A percentile compares a stretch with the other conserved stretches of the same genome.
Evolutionary conservation across 495 filamentous ascomycete species (phyloP).

Genomic region (Aspergillus funiculosus): DNA sequence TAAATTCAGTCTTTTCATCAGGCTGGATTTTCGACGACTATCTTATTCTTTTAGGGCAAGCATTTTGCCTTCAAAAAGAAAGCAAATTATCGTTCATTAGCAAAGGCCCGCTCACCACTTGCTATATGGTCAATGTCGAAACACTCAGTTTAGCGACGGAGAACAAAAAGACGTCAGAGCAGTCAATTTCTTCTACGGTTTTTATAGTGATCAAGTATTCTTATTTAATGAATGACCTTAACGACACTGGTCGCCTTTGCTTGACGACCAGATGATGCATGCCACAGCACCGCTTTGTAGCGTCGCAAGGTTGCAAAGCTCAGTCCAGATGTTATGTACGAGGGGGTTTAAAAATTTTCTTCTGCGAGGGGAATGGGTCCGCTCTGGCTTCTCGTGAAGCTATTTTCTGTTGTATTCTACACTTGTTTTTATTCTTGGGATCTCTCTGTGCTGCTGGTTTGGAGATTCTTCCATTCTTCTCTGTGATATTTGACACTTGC

Average conservation of each 20-base stretch:
- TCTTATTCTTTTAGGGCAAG: too few relatives aligned
- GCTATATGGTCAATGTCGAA: not conserved
- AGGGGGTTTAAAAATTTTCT: constrained; percentile 13
- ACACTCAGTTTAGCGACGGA: not conserved
- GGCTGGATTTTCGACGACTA: not conserved
- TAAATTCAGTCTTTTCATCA: constrained; percentile 25
- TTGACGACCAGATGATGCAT: constrained; percentile 27
- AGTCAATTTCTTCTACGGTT: constrained; percentile 1
- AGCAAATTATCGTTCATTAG: too few relatives aligned
- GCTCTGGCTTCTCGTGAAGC: not conserved
- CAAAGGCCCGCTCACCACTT: too few relatives aligned
- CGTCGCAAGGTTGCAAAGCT: constrained; percentile 15
- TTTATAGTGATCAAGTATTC: constrained; percentile 18
- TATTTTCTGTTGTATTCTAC: constrained; percentile 22
- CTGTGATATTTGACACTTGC: constrained; percentile 8
- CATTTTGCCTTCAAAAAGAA: too few relatives aligned
- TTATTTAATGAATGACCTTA: constrained; percentile 46
- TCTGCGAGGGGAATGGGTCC: constrained; percentile 8
- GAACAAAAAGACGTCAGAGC: not conserved
- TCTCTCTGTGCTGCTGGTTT: constrained; percentile 13
- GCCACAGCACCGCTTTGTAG: constrained; percentile 17
- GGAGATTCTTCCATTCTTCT: constrained; percentile 9
- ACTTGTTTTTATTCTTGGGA: constrained; percentile 8
- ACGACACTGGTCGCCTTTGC: constrained; percentile 35
- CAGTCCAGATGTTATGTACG: constrained; percentile 13